phyloP scores from a whole-genome alignment of 2,329 filamentous ascomycete species.

The Aspergillus clavatus region DNA sequence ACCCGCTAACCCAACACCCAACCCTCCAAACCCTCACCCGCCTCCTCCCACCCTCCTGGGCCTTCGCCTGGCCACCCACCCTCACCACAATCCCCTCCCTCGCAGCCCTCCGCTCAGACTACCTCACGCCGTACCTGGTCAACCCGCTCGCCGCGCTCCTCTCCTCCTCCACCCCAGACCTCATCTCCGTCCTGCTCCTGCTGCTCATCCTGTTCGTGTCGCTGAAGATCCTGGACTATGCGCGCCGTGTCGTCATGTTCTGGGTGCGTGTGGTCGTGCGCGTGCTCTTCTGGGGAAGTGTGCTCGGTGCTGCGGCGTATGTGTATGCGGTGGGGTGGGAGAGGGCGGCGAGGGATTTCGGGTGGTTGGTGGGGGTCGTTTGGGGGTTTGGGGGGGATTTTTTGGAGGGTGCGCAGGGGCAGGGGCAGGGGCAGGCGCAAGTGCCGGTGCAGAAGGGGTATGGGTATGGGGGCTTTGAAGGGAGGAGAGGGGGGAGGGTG shows the following conservation, averaged over 20 bases:
- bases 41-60: no score
- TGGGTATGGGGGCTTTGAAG: constrained; percentile 40
- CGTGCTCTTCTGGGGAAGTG: constrained; percentile 59
- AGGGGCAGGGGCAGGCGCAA: neutral
- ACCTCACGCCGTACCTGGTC: constrained; percentile 50
- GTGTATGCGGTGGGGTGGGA: constrained; percentile 45
- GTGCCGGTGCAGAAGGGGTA: constrained; percentile 45
- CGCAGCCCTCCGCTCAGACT: constrained; percentile 23
- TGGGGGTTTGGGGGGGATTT: constrained; percentile 61
- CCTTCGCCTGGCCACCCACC: no score
- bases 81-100: constrained; percentile 2
- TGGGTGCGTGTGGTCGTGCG: constrained; percentile 65
- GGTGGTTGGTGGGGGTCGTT: constrained; percentile 59
- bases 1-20: no score
- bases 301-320: constrained; percentile 52
- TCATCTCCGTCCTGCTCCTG: constrained; percentile 44
- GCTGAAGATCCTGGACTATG: constrained; percentile 61
- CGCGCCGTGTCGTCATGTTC: constrained; percentile 68
- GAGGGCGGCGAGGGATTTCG: constrained; percentile 30
- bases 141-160: constrained; percentile 34
- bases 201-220: constrained; percentile 59
- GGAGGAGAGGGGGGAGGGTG: constrained; percentile 55
- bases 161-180: constrained; percentile 30
- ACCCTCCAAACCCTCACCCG: no score
- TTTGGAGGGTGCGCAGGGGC: constrained; percentile 26